Evolutionary conservation across 495 filamentous ascomycete genomes (phyloP), one percentile per base, ranked within the genome.

Genomic region (Neurospora africana): DNA sequence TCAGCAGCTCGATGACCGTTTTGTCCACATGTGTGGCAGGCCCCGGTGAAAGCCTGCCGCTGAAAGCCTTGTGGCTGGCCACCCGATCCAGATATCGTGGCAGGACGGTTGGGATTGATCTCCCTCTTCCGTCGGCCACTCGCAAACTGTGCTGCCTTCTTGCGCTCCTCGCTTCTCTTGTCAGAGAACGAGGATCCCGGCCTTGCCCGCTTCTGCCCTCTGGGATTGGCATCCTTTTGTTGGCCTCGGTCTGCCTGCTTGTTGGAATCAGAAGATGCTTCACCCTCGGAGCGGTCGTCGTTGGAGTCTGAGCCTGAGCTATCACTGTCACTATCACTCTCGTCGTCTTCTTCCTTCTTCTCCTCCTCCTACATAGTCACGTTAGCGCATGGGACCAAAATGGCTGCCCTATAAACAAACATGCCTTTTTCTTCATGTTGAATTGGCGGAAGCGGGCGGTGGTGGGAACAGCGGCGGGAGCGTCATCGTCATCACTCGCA

Each of bases 111-210:
- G 70, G 91, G 77, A 68, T 88, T 89, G 58, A 90, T 78, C 68
- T 89, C 86, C 76, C 88, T 87, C 74, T 84, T 86, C 76, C 85
- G 83, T 5, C 87, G 79, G 72, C 84, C 82, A 38, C 84, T 83
- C 17, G 86, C 86, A 38, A 88, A 77, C 73, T 84, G 72, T 68
- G 80, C 78, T 13, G 82, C 78, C 74, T 84, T 84, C 40, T 70
- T 76, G 41, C 80, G 78, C 71, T 85, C 83, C 44, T 81, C 80
- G 33, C 76, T 80, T 74, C 76, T 75, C 72, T 78, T 81, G 23
- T 69, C 69, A 44, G 78, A 78, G 3, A 79, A 19, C 70, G 72
- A 74, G 11, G 78, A 73, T 68, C 77, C 53, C 15, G 53, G 53
- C 27, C 53, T 68, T 30, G 71, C 43, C 27, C 75, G 73, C 71